Conservation (phyloP, 441 rosid genomes). For the Capsella rubella region DNA sequence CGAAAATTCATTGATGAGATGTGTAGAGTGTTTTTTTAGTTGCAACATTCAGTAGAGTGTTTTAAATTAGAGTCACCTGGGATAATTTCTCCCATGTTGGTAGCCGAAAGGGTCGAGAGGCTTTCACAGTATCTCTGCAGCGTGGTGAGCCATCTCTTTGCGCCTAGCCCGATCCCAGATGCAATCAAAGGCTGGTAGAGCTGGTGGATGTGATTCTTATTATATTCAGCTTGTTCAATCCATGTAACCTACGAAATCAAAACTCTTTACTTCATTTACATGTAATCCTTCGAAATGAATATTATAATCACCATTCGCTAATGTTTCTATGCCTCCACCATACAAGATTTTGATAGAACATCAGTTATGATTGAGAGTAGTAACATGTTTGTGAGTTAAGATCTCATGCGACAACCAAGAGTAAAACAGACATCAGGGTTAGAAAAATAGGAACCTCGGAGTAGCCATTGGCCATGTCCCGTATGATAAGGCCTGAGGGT, state of each 20-base stretch:
- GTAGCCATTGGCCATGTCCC: slow-evolving; percentile 2
- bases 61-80: slow-evolving; percentile 40
- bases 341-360: neutral
- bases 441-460: slow-evolving; percentile 30
- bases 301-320: neutral
- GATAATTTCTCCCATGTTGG: slow-evolving; percentile 23
- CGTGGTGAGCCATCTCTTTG: slow-evolving; percentile 56
- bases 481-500: slow-evolving; percentile 39
- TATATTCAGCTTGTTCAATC: slow-evolving; percentile 62
- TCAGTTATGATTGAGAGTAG: neutral
- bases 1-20: neutral
- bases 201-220: slow-evolving; percentile 46
- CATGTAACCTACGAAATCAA: slow-evolving; percentile 56
- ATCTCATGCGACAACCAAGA: neutral
- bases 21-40: too few relatives aligned
- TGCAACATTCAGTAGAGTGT: neutral
- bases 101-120: slow-evolving; percentile 39
- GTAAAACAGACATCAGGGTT: neutral
- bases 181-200: slow-evolving; percentile 44
- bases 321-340: neutral
- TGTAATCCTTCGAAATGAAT: neutral
- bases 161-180: slow-evolving; percentile 57
- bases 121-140: slow-evolving; percentile 52
- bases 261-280: neutral
- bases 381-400: neutral